Conservation (phyloP, 345 rosid genomes). For the Populus deltoides region DNA sequence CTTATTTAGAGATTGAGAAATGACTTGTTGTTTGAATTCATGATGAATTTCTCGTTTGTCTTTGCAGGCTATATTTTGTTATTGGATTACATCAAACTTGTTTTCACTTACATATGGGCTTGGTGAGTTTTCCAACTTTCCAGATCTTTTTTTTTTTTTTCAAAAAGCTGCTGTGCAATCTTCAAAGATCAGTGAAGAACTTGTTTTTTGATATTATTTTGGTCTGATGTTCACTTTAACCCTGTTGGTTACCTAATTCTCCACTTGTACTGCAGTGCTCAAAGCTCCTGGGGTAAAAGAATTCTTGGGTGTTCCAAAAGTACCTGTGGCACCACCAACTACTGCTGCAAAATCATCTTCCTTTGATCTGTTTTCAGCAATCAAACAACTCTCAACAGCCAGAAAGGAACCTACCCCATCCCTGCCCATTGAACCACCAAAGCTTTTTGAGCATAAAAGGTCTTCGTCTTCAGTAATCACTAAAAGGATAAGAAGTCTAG, state of each 20-base stretch:
- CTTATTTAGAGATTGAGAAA: background rate
- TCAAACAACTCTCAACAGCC: constrained; percentile 41
- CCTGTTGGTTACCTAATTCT: background rate
- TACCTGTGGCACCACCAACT: constrained; percentile 42
- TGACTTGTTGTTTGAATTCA: background rate
- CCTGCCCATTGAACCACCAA: constrained; percentile 31
- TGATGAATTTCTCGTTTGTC: constrained; percentile 1
- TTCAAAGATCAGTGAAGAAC: background rate
- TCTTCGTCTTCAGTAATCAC: constrained; percentile 54
- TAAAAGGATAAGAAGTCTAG: constrained; percentile 68
- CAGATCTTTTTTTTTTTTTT: background rate
- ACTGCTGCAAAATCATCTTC: constrained; percentile 34
- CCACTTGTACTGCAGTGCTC: constrained; percentile 42
- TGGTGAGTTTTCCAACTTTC: constrained; percentile 42
- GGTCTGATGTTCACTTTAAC: background rate
- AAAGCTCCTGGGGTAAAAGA: constrained; percentile 67
- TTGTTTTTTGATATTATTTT: background rate
- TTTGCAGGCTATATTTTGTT: constrained; percentile 85
- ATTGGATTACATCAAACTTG: constrained; percentile 82
- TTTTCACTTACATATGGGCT: constrained; percentile 70
- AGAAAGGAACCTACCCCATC: constrained; percentile 32
- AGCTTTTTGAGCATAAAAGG: constrained; percentile 33
- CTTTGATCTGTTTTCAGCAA: constrained; percentile 50
- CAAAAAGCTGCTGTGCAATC: background rate
- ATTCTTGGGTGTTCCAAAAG: constrained; percentile 54